phyloP scores from a whole-genome alignment of 2,329 filamentous ascomycete genomes.

The Sporothrix brunneoviolacea region DNA sequence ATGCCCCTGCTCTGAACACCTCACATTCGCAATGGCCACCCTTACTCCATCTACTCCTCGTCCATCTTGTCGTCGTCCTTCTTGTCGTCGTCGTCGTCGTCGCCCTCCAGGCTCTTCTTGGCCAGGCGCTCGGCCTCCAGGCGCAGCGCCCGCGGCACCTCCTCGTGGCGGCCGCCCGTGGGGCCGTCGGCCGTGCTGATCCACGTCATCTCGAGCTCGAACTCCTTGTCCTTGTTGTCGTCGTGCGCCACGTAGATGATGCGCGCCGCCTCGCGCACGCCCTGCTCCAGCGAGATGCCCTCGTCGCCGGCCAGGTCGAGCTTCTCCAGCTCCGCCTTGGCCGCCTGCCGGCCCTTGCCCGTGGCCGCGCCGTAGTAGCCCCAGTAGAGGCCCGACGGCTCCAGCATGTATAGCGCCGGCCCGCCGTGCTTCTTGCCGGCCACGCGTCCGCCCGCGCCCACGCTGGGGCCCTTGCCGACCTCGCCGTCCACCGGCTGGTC shows the following conservation, averaged over 20 bases:
- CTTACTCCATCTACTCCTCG: slow-evolving; percentile 38
- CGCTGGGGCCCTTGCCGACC: slow-evolving; percentile 72
- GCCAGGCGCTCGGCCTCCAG: slow-evolving; percentile 92
- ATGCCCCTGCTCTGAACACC: no score
- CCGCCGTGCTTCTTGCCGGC: slow-evolving; percentile 71
- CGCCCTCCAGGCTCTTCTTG: slow-evolving; percentile 80
- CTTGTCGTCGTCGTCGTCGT: slow-evolving; percentile 71
- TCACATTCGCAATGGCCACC: no score
- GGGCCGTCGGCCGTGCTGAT: slow-evolving; percentile 78
- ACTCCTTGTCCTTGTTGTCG: slow-evolving; percentile 99
- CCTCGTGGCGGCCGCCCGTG: slow-evolving; percentile 86
- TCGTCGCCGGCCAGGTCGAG: slow-evolving; percentile 74
- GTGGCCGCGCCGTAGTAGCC: slow-evolving; percentile 98
- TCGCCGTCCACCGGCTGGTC: slow-evolving; percentile 84
- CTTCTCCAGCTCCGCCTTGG: slow-evolving; percentile 98
- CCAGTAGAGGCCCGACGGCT: slow-evolving; percentile 96
- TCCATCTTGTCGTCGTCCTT: slow-evolving; percentile 78
- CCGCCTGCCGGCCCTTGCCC: slow-evolving; percentile 91
- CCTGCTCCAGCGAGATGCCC: slow-evolving; percentile 72
- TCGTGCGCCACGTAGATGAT: slow-evolving; percentile 98
- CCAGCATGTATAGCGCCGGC: slow-evolving; percentile 96
- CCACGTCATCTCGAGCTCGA: slow-evolving; percentile 99
- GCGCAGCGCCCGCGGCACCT: slow-evolving; percentile 82
- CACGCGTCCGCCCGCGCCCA: slow-evolving; percentile 78
- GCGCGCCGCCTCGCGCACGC: slow-evolving; percentile 89